A percentile compares a stretch with the other conserved stretches of the same genome.
phyloP scores from a whole-genome alignment of 352 stramenopile genomes.

The Globisporangium irregulare region DNA sequence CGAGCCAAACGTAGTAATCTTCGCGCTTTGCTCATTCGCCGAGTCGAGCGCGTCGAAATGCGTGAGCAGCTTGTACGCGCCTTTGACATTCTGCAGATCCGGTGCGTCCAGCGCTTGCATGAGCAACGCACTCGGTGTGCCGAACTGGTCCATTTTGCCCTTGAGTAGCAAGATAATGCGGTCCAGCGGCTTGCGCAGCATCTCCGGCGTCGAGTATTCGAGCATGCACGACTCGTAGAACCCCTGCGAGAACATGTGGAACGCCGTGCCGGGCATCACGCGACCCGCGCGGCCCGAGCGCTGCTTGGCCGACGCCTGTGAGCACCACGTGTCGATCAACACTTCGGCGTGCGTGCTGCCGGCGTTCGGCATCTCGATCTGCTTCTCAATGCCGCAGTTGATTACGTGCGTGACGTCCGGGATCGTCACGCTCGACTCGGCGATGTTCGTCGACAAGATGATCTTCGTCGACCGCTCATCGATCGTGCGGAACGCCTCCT shows the following conservation, averaged over 20 bases:
- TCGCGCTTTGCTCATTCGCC: conserved; percentile 42
- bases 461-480: conserved; percentile 78
- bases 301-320: conserved; percentile 87
- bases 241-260: conserved; percentile 82
- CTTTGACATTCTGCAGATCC: conserved; percentile 62
- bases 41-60: conserved; percentile 70
- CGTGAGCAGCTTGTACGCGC: conserved; percentile 74
- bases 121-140: conserved; percentile 64
- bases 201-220: conserved; percentile 78
- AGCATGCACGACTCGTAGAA: conserved; percentile 71
- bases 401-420: conserved; percentile 91
- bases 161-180: conserved; percentile 80
- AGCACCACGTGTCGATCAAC: conserved; percentile 91
- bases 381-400: conserved; percentile 83
- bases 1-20: conserved; percentile 70
- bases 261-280: conserved; percentile 89
- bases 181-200: conserved; percentile 80
- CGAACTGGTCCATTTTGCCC: conserved; percentile 66
- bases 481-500: conserved; percentile 59
- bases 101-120: conserved; percentile 65
- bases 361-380: conserved; percentile 80
- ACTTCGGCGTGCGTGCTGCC: conserved; percentile 66
- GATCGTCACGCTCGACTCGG: conserved; percentile 96
- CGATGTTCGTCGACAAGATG: conserved; percentile 96
- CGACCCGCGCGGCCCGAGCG: conserved; percentile 89